Percentiles rank a stretch among this genome's conserved stretches.
Conservation (phyloP, 2,329 filamentous ascomycete genomes). For the Apiospora hydei region DNA sequence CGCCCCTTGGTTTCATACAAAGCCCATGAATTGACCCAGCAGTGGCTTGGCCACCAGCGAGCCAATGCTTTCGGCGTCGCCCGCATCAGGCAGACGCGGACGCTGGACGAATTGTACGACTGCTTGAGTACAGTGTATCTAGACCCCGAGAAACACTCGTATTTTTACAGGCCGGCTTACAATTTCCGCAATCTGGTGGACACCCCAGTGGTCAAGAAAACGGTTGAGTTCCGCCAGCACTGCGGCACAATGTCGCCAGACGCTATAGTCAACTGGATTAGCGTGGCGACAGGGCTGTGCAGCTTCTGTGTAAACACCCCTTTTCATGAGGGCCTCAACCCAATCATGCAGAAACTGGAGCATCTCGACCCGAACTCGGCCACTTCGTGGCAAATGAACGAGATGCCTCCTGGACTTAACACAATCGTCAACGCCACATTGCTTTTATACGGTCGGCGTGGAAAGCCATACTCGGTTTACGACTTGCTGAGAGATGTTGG, state of each 20-base stretch:
- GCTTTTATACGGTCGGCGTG: background rate
- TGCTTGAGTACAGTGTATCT: background rate
- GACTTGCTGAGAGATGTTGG: slow-evolving; percentile 24
- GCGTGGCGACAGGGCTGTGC: slow-evolving; percentile 8
- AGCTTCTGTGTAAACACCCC: slow-evolving; percentile 22
- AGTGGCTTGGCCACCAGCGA: slow-evolving; percentile 22
- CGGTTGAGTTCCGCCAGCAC: slow-evolving; percentile 24
- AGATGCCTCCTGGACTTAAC: too few relatives aligned
- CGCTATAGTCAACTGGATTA: slow-evolving; percentile 24
- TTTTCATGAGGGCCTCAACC: background rate
- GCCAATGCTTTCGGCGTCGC: slow-evolving; percentile 16
- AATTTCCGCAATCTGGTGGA: slow-evolving; percentile 21
- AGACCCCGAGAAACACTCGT: background rate
- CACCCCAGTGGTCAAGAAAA: slow-evolving; percentile 1
- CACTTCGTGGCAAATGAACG: slow-evolving; percentile 3
- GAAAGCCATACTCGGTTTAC: slow-evolving; percentile 24
- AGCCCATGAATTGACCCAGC: slow-evolving; percentile 11
- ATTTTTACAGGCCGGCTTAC: slow-evolving; percentile 14
- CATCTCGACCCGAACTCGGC: slow-evolving; percentile 19
- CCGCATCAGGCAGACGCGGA: slow-evolving; percentile 12
- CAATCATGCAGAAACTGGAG: slow-evolving; percentile 14
- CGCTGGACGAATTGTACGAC: background rate
- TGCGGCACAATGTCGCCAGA: slow-evolving; percentile 22
- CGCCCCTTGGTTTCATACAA: background rate
- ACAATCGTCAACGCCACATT: background rate